Percentiles rank a stretch among this genome's conserved stretches.
Conservation (phyloP, 108 stramenopile genomes). For the Nitzschia sp. region DNA sequence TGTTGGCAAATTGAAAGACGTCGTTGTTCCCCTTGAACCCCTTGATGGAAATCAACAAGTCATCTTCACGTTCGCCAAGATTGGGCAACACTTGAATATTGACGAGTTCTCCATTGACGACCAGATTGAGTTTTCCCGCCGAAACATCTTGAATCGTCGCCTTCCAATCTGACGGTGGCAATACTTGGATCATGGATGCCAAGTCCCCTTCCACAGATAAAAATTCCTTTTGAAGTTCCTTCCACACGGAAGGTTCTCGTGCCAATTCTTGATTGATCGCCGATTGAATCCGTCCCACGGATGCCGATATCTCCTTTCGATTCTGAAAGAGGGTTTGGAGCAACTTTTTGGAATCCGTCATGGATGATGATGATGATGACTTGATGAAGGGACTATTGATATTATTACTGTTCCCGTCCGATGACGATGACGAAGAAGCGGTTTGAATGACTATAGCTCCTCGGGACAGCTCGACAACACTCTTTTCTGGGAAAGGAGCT, state of each 20-base stretch:
- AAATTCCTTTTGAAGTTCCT: conserved; percentile 19
- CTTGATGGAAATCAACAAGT: conserved; percentile 23
- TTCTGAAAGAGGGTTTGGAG: conserved; percentile 17
- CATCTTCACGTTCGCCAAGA: conserved; percentile 20
- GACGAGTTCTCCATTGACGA: conserved; percentile 28
- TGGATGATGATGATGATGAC: no score
- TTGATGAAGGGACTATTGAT: not conserved
- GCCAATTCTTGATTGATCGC: conserved; percentile 14
- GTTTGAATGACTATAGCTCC: conserved; percentile 23
- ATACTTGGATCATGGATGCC: not conserved
- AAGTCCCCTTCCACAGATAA: conserved; percentile 22
- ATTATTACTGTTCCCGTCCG: not conserved
- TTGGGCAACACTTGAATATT: conserved; percentile 17
- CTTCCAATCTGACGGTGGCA: conserved; percentile 8
- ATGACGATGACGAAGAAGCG: no score
- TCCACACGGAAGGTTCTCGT: conserved; percentile 17
- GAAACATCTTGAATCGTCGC: conserved; percentile 17
- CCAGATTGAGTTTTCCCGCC: conserved; percentile 19
- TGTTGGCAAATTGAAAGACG: not conserved
- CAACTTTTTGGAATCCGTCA: conserved; percentile 3
- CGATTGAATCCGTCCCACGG: conserved; percentile 1
- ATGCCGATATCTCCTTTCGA: conserved; percentile 18
- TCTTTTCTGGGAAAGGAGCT: not conserved
- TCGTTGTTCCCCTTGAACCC: conserved; percentile 12
- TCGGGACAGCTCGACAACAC: conserved; percentile 9